Conservation (phyloP, 78 protist genomes). For the Trichosphaerium sp. region DNA sequence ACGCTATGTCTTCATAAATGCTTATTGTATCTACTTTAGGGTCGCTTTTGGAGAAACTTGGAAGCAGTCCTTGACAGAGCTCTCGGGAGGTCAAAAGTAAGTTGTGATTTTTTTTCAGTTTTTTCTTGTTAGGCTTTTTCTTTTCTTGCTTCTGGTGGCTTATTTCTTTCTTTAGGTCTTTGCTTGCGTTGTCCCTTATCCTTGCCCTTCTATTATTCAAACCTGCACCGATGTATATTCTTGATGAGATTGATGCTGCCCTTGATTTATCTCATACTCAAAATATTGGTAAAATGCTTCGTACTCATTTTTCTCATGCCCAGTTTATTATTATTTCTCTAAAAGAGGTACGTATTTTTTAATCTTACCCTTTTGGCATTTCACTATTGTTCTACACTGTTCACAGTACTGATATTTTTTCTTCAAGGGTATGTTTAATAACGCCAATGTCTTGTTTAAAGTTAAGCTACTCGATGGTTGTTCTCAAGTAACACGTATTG, state of each 20-base stretch:
- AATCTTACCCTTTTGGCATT: neutral
- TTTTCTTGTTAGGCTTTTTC: neutral
- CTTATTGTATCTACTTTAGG: no score
- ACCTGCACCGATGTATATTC: constrained; percentile 99
- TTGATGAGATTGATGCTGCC: constrained; percentile 99
- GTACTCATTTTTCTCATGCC: constrained; percentile 51
- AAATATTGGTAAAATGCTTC: constrained; percentile 80
- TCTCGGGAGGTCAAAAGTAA: constrained; percentile 92
- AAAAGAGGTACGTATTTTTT: no score
- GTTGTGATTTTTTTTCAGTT: neutral
- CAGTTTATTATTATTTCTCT: constrained; percentile 89
- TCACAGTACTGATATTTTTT: neutral
- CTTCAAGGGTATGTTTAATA: constrained; percentile 76
- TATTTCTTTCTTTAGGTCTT: constrained; percentile 32
- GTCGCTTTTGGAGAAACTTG: constrained; percentile 93
- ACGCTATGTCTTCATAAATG: neutral
- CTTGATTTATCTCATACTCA: constrained; percentile 97
- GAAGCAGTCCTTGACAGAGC: constrained; percentile 94
- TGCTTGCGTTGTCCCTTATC: constrained; percentile 95
- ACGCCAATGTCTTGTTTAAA: constrained; percentile 92
- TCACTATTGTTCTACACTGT: neutral
- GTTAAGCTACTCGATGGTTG: constrained; percentile 75
- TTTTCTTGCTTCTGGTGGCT: neutral
- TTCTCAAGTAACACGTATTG: constrained; percentile 41
- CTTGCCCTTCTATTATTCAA: constrained; percentile 91